phyloP scores from a whole-genome alignment of 345 rosid genomes.

The Pelargonium nanum region DNA sequence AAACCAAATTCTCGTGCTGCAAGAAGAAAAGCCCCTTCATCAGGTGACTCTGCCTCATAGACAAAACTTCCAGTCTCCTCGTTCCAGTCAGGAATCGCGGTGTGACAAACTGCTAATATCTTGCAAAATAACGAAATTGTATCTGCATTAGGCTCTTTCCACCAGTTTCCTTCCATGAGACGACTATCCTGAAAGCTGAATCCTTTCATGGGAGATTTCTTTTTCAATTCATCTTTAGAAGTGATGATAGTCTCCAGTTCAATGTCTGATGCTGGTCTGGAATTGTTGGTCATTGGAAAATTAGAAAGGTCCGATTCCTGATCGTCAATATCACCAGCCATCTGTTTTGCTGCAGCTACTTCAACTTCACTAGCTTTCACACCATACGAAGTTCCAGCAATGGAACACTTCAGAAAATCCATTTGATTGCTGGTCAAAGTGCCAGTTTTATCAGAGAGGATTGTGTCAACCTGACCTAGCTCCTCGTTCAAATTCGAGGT shows the following conservation, averaged over 20 bases:
- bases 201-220: slow-evolving; percentile 49
- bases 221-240: slow-evolving; percentile 25
- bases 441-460: slow-evolving; percentile 97
- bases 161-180: slow-evolving; percentile 76
- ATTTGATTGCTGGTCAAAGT: slow-evolving; percentile 98
- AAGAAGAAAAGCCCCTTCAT: slow-evolving; percentile 88
- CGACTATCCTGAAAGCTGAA: slow-evolving; percentile 83
- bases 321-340: slow-evolving; percentile 72
- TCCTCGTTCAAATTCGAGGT: slow-evolving; percentile 97
- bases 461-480: slow-evolving; percentile 93
- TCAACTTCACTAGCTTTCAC: slow-evolving; percentile 77
- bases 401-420: slow-evolving; percentile 95
- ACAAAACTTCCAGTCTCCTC: slow-evolving; percentile 60
- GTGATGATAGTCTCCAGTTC: slow-evolving; percentile 58
- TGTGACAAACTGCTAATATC: slow-evolving; percentile 81
- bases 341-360: slow-evolving; percentile 78
- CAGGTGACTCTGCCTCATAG: slow-evolving; percentile 97
- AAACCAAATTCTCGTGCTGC: slow-evolving; percentile 97
- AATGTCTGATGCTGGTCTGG: slow-evolving; percentile 35
- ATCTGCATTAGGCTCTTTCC: slow-evolving; percentile 54
- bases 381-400: slow-evolving; percentile 84
- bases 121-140: slow-evolving; percentile 55
- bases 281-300: slow-evolving; percentile 10
- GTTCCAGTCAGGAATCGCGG: slow-evolving; percentile 87
- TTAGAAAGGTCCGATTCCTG: slow-evolving; percentile 31